A percentile compares a stretch with the other conserved stretches of the same genome.
phyloP scores from a whole-genome alignment of 805 yeast species.

The Lipomyces spencermartinsiae region DNA sequence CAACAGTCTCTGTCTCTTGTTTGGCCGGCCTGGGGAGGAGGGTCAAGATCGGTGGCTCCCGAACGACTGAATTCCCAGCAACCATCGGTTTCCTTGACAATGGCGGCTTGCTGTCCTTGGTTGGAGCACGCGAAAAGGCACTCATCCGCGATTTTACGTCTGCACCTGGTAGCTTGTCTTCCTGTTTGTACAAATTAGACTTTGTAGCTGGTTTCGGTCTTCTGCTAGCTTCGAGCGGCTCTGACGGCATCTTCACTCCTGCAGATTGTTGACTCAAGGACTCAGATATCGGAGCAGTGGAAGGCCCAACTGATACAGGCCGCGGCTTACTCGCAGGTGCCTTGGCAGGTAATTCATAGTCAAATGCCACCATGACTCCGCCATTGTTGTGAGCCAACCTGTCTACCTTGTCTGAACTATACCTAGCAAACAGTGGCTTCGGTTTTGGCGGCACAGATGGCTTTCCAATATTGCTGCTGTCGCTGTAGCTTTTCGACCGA shows the following conservation, averaged over 20 bases:
- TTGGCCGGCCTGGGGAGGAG: neutral
- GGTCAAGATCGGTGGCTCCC: neutral
- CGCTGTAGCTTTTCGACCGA: constrained; percentile 13
- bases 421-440: neutral
- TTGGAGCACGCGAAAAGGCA: neutral
- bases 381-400: neutral
- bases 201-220: neutral
- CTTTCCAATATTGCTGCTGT: neutral
- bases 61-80: neutral
- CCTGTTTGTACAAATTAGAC: neutral
- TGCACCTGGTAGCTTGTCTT: neutral
- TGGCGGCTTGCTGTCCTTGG: neutral
- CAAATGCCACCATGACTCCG: neutral
- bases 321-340: neutral
- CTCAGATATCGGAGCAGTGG: neutral
- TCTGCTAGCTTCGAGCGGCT: neutral
- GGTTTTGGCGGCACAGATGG: constrained; percentile 10
- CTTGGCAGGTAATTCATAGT: neutral
- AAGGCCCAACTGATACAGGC: neutral
- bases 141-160: neutral
- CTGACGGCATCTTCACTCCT: neutral
- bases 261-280: neutral
- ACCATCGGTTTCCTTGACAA: neutral
- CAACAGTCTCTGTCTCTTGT: neutral
- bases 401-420: neutral